Base-by-base conservation (phyloP, 208 protist genomes). In the Acanthamoeba castellanii region DNA sequence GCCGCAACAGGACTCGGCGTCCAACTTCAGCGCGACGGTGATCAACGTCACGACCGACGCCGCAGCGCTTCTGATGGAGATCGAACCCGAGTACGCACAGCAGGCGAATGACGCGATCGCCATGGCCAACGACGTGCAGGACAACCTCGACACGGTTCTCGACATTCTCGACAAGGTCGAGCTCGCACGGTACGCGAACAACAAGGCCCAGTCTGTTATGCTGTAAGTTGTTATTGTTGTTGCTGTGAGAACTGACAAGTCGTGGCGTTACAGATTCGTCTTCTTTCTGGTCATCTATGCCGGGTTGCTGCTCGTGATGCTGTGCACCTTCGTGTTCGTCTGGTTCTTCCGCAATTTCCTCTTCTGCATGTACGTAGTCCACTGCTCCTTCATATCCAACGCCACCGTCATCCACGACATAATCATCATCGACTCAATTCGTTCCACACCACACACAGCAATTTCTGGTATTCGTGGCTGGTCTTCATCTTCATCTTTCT, bases 401-500 rank as follows among this genome's bases (percentile, higher is more conserved):
- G 57, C 13, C 16, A 2, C 37, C n/a, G 7, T n/a, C 27, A 14
- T 42, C 14, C 25, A 11, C 59, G n/a, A 66, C 59, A 57, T 55
- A 2, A 55, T 18, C 14, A 18, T 18, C 64, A 70, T 42, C 68
- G 68, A 74, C 25, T 37, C 72, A 45, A 5, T 6, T 81, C 47
- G 11, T 52, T 52, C 47, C 7, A 52, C 14, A 20, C 14, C 14
- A 55, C 52, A 1, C 22, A 1, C 78, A 87, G 78, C 52, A 87
- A 87, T 27, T 87, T 64, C 78, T 87, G 78, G 78, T 87, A 87
- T 61, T 18, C 47, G 47, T 87, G 78, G 78, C 18, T 87, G 78
- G 4, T 87, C 27, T 64, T 87, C 78, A 61, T 87, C 50, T 42
- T 87, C 78, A 42, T 87, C 78, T 64, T 87, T 27, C 78, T 87